Evolutionary conservation across 805 yeast species (phyloP), one percentile per base, ranked within the genome.

Genomic region (Kluyveromyces nonfermentans): DNA sequence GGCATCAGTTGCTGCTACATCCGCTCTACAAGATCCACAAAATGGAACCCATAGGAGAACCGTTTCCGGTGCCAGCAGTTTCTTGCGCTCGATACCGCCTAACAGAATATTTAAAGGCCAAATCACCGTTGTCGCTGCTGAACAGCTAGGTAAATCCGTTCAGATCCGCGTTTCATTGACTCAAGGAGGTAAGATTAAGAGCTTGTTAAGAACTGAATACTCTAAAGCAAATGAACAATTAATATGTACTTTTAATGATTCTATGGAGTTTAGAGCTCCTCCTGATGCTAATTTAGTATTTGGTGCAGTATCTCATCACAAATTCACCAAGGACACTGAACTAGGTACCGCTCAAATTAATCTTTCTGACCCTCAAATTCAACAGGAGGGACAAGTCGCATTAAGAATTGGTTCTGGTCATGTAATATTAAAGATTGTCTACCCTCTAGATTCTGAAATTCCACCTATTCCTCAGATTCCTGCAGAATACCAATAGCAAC

Each of bases 271-370:
- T 68, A 78, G 75, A 55, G 80, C 90, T 5, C 69, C 81, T 4
- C 63, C 79, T 4, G 81, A 75, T 9, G 80, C 81, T 3, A 72
- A 68, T 43, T 55, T 89, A 35, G 66, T 76, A 2, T 75, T 90
- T 55, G 70, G 71, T 34, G 75, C 85, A 21, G 69, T 77, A 35
- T 77, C 80, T 30, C 83, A 77, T 55, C 93, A 85, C 59, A 73
- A 78, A 2, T 73, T 89, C 52, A 88, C 95, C 33, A 80, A 82
- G 56, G 81, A 77, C 51, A 67, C 69, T 21, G 84, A 77, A 45
- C 44, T 87, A 34, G 95, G 83, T 10, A 70, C 70, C 38, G 78
- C 78, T 7, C 68, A 75, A 33, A 53, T 86, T 25, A 62, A 65
- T 10, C 64, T 85, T 49, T 55, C 64, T 34, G 80, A 80, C 33